Evolutionary conservation across 2,329 filamentous ascomycete species (phyloP), one percentile per base, ranked within the genome.

Genomic region (Pseudogymnoascus sp.): DNA sequence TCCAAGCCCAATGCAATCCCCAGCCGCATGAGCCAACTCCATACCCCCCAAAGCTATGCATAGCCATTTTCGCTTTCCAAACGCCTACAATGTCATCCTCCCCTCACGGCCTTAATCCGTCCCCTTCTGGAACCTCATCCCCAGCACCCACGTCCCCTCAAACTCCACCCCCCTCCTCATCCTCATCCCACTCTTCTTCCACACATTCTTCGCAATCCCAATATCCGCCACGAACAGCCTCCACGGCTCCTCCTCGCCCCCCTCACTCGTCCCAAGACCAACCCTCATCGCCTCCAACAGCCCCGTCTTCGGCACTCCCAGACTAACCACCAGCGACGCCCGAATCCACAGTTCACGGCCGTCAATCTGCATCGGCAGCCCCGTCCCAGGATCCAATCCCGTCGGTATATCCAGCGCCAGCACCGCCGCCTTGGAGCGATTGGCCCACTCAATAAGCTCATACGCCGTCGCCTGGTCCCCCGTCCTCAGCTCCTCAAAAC

Each of bases 361-460:
- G 70, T 97, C 92, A 42, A 84, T 82, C 59, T 83, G 77, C 62
- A 80, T 82, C 13, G 83, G 80, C 71, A 82, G 82, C 69, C 91
- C 91, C 39, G 86, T 87, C 0, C 86, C 85, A 2, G 90, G 90
- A 66, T 93, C 91, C 59, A 96, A 85, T 4, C 94, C 94, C 0
- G 90, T 93, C 0, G 94, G 94, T 5, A 95, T 85, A 72, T 96
- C 93, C n/a, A 99, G 84, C 0, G 92, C 89, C 18, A 99, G 77
- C 2, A 94, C 87, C 63, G 87, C 86, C 0, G 91, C 87, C 66
- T 92, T 89, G 71, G 87, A 90, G 66, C 92, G 87, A 72, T 97
- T 97, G 2, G 91, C 88, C 92, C 92, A 97, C 65, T 92, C 88
- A 70, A 97, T 94, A 70, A 97, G 84, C 71, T 95, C 89, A 70